These are phyloP conservation scores for Coemansia asiatica DNA, from an alignment of 192 early-diverging fungal genomes.

Conservation along the genomic window DNA sequence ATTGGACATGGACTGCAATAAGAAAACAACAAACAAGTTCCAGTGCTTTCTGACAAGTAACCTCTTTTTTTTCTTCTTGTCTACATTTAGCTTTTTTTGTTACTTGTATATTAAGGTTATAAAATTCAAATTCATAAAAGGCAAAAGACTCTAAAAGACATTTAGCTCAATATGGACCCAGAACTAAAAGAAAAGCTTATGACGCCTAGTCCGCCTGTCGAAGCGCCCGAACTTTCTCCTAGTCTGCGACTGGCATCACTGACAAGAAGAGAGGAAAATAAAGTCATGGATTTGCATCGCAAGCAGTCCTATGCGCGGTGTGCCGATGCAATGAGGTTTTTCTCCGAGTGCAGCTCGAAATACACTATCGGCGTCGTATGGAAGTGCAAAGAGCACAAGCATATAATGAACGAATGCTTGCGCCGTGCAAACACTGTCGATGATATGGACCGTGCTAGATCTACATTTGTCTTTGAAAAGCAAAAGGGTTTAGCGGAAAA, in stretches of 20 bases:
- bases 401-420: slow-evolving; percentile 56
- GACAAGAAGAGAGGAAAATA: slow-evolving; percentile 45
- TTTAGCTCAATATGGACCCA: slow-evolving; percentile 24
- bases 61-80: too few relatives aligned
- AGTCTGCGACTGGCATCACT: slow-evolving; percentile 34
- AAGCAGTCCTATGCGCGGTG: slow-evolving; percentile 42
- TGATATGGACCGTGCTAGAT: slow-evolving; percentile 50
- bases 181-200: slow-evolving; percentile 42
- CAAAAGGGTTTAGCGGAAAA: slow-evolving; percentile 29
- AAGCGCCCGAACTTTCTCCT: slow-evolving; percentile 31
- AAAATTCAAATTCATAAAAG: too few relatives aligned
- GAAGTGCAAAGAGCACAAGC: slow-evolving; percentile 43
- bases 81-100: too few relatives aligned
- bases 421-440: slow-evolving; percentile 50
- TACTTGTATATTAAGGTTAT: too few relatives aligned
- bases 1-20: too few relatives aligned
- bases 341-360: slow-evolving; percentile 47
- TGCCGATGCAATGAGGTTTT: slow-evolving; percentile 30
- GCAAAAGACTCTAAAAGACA: too few relatives aligned
- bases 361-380: slow-evolving; percentile 51
- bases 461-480: slow-evolving; percentile 28
- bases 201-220: slow-evolving; percentile 43
- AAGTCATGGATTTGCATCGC: slow-evolving; percentile 45
- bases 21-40: too few relatives aligned
- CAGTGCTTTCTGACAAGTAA: too few relatives aligned